Percentiles rank a stretch among this genome's conserved stretches.
These are phyloP conservation scores for Suillus subalutaceus DNA, from an alignment of 768 basidiomycete genomes.

Conservation along the genomic window DNA sequence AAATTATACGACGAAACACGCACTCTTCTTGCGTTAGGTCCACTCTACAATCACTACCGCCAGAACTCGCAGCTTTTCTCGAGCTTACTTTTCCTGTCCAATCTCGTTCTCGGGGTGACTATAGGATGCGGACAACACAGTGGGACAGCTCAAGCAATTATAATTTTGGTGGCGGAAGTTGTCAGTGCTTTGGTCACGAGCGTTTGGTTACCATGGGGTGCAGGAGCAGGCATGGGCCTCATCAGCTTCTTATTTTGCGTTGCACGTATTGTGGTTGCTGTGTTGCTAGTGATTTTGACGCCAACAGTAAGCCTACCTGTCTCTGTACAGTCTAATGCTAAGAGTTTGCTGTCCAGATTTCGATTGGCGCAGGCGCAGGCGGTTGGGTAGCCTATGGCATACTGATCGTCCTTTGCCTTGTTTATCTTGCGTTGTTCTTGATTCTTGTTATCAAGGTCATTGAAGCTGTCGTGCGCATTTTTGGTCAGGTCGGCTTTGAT, in stretches of 20 bases:
- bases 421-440: conserved; percentile 79
- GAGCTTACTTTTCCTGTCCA: conserved; percentile 76
- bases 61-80: conserved; percentile 92
- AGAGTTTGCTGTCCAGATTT: conserved; percentile 56
- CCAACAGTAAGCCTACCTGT: conserved; percentile 65
- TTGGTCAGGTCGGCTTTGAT: conserved; percentile 82
- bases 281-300: conserved; percentile 87
- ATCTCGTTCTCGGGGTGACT: conserved; percentile 79
- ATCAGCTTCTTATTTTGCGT: conserved; percentile 94
- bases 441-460: conserved; percentile 85
- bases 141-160: conserved; percentile 89
- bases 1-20: conserved; percentile 95
- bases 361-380: conserved; percentile 75
- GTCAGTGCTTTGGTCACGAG: conserved; percentile 85
- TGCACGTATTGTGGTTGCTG: conserved; percentile 85
- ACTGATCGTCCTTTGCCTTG: conserved; percentile 77
- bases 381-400: conserved; percentile 97
- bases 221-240: conserved; percentile 95
- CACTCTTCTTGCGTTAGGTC: conserved; percentile 87
- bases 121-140: conserved; percentile 90
- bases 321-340: conserved; percentile 16
- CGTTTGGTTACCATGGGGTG: conserved; percentile 96
- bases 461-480: conserved; percentile 80
- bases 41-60: conserved; percentile 93
- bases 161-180: conserved; percentile 90